A percentile compares a stretch with the other conserved stretches of the same genome.
These are phyloP conservation scores for Albatrellus ellisii DNA, from an alignment of 768 basidiomycete genomes.

Conservation along the genomic window DNA sequence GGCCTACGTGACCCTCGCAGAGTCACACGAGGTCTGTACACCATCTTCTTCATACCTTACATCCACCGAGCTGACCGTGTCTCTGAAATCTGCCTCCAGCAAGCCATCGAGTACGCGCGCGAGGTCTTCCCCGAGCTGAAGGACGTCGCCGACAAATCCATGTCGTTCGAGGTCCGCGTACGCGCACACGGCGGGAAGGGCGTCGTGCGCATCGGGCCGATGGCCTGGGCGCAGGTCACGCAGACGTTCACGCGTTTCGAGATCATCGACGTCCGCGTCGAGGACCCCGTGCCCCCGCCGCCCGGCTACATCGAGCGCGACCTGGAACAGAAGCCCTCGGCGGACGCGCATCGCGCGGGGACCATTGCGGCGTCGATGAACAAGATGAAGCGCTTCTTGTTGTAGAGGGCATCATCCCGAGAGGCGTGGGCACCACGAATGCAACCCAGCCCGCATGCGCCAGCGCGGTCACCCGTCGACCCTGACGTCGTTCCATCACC, in stretches of 20 bases:
- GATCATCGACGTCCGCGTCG: constrained; percentile 17
- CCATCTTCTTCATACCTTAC: neutral
- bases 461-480: no score
- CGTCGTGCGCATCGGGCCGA: constrained; percentile 15
- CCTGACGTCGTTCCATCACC: no score
- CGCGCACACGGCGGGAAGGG: constrained; percentile 7
- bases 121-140: constrained; percentile 15
- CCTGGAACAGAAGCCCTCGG: constrained; percentile 1
- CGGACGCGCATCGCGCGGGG: neutral
- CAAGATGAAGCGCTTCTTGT: neutral
- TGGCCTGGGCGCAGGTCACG: constrained; percentile 16
- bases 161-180: constrained; percentile 17
- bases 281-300: neutral
- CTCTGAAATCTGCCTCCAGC: constrained; percentile 5
- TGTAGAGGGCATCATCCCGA: neutral
- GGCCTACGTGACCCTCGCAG: constrained; percentile 19
- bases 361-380: neutral
- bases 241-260: constrained; percentile 15
- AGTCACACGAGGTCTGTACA: constrained; percentile 14
- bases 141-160: constrained; percentile 9
- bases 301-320: neutral
- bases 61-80: neutral
- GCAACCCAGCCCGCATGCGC: no score
- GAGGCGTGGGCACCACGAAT: neutral
- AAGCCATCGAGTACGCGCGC: constrained; percentile 13